These are phyloP conservation scores for Sanguinoderma infundibulare DNA, from an alignment of 1,284 basidiomycete species.

Conservation along the genomic window DNA sequence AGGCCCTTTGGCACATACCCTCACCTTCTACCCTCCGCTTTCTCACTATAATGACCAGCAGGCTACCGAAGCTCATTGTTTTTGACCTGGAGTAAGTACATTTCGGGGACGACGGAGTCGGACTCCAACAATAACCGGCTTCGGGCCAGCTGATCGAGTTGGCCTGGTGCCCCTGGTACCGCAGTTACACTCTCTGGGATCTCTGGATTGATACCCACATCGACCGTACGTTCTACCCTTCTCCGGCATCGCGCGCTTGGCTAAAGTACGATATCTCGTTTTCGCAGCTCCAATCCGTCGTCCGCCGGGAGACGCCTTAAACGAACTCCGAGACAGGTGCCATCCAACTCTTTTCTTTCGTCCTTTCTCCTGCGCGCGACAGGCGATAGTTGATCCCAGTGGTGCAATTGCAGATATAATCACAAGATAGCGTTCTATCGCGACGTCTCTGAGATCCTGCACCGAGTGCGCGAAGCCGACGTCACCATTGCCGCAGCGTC, in stretches of 20 bases:
- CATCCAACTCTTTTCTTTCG: constrained; percentile 9
- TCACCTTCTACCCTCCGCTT: neutral
- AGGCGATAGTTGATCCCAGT: constrained; percentile 14
- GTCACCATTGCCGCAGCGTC: constrained; percentile 79
- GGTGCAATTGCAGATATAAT: constrained; percentile 49
- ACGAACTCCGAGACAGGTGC: constrained; percentile 66
- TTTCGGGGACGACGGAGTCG: neutral
- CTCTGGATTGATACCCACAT: constrained; percentile 84
- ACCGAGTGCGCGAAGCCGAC: constrained; percentile 56
- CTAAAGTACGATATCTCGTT: constrained; percentile 21
- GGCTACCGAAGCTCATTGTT: constrained; percentile 73
- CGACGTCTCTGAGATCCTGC: constrained; percentile 80
- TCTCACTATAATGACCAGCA: constrained; percentile 34
- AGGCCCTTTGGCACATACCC: neutral
- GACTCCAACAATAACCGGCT: neutral
- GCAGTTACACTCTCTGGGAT: constrained; percentile 83
- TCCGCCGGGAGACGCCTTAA: constrained; percentile 52
- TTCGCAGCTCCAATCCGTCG: constrained; percentile 65
- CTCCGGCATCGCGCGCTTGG: neutral
- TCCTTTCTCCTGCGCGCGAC: neutral
- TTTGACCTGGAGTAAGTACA: constrained; percentile 80
- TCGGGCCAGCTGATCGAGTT: constrained; percentile 4
- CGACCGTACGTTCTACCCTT: constrained; percentile 39
- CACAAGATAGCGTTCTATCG: constrained; percentile 69
- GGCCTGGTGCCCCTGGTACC: neutral